Evolutionary conservation across 192 early-diverging fungal genomes (phyloP), one percentile per base, ranked within the genome.

Genomic region (Backusella australiensis): DNA sequence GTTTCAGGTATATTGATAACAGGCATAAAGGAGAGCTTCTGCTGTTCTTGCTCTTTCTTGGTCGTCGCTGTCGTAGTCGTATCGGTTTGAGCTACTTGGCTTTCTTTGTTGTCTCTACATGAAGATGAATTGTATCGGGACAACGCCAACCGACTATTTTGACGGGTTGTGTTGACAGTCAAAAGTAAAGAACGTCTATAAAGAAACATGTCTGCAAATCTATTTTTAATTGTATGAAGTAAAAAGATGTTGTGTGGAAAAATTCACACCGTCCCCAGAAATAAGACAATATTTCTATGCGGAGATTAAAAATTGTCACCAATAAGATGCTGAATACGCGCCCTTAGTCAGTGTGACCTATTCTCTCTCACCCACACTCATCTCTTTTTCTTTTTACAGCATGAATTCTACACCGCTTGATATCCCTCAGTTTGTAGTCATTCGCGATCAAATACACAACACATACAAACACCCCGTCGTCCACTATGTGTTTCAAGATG

Each of bases 401-500:
- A 69, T 69, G 67, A 69, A 38, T 38, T 56, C 72, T 23, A 35
- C 73, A 9, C 39, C 66, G 7, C 59, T 69, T 15, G 52, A 74
- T 59, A 81, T 86, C 41, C 83, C 85, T n/a, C 80, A 86, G 34
- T 82, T 82, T 74, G 81, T 86, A 5, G 83, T 86, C 35, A 78
- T 86, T 38, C 82, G 77, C 41, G 85, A 86, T 56, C 75, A 82
- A 46, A 53, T 75, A 6, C 70, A 81, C 29, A 75, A 80, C 35
- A 78, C 76, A 15, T 82, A 79, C 59, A 78, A 80, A 59, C 85
- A 86, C 46, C 85, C 85, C 3, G 44, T 82, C 0, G 75, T 82
- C 2, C 85, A 86, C 71, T 86, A 84, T 74, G 83, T 86, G 4
- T 86, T 86, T 75, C 80, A 84, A 69, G 85, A 75, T 19, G 85